A percentile compares a stretch with the other conserved stretches of the same genome.
Conservation (phyloP, 2,329 filamentous ascomycete species). For the Sporothrix sp. region DNA sequence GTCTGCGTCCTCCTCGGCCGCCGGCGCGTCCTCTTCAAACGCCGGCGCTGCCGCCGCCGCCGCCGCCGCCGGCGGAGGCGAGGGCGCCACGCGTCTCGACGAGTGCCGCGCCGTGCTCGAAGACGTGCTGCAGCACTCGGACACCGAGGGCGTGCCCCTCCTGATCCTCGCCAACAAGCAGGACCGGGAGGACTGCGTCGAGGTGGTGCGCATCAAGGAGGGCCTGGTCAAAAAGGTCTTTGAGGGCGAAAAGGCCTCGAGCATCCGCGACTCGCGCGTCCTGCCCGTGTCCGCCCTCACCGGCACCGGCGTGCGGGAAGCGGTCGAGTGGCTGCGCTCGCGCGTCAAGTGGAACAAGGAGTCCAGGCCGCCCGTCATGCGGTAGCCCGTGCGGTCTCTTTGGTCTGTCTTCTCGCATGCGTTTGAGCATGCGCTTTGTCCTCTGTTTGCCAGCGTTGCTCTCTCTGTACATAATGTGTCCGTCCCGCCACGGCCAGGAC, state of each 20-base stretch:
- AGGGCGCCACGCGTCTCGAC: slow-evolving; percentile 53
- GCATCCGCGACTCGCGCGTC: slow-evolving; percentile 82
- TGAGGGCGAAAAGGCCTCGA: slow-evolving; percentile 80
- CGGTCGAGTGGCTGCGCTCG: slow-evolving; percentile 91
- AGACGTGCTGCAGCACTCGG: slow-evolving; percentile 75
- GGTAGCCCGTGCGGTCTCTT: slow-evolving; percentile 37
- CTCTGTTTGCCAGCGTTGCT: background rate
- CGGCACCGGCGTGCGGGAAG: slow-evolving; percentile 78
- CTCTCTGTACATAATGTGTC: background rate
- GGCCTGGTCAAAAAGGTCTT: slow-evolving; percentile 91
- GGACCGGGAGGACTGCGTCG: slow-evolving; percentile 92
- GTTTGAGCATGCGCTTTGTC: background rate
- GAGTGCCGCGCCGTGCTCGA: slow-evolving; percentile 88
- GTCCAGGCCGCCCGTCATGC: slow-evolving; percentile 81
- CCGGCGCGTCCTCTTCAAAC: background rate
- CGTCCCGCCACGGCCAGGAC: too few relatives aligned
- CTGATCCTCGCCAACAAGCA: slow-evolving; percentile 95
- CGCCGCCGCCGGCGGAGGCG: slow-evolving; percentile 15
- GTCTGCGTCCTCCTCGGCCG: background rate
- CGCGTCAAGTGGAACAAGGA: slow-evolving; percentile 97
- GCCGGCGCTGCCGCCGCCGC: background rate
- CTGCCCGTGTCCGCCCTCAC: slow-evolving; percentile 86
- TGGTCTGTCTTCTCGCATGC: background rate
- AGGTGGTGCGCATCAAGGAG: slow-evolving; percentile 96
- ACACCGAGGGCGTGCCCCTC: slow-evolving; percentile 84